Conservation (phyloP, 2,329 filamentous ascomycete genomes). For the Aspergillus awamori region DNA sequence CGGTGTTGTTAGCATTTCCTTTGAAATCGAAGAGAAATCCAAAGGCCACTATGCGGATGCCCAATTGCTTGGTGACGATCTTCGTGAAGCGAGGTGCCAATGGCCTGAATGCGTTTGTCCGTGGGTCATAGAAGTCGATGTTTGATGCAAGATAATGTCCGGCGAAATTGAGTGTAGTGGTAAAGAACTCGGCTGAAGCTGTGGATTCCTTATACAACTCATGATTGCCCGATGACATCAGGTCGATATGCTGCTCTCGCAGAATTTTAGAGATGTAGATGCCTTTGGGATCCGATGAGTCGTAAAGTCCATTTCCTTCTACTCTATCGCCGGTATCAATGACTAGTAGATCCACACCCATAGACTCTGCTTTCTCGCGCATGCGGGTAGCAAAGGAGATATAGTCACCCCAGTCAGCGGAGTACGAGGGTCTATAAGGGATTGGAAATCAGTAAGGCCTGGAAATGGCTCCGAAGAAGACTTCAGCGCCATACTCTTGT, state of each 20-base stretch:
- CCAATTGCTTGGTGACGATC: constrained; percentile 88
- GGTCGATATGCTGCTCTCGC: constrained; percentile 77
- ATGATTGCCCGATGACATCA: constrained; percentile 89
- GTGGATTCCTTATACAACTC: constrained; percentile 85
- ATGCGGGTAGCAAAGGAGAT: constrained; percentile 88
- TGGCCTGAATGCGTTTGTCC: constrained; percentile 70
- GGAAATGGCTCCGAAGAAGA: neutral
- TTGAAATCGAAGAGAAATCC: constrained; percentile 96
- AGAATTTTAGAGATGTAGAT: constrained; percentile 87
- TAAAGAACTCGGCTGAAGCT: constrained; percentile 74
- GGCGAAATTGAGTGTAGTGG: constrained; percentile 80
- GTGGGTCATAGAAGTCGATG: constrained; percentile 78
- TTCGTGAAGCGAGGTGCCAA: constrained; percentile 82
- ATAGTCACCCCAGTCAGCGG: constrained; percentile 97
- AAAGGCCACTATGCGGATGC: constrained; percentile 81
- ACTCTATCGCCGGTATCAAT: constrained; percentile 92
- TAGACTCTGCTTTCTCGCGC: constrained; percentile 73
- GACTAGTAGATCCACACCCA: constrained; percentile 84
- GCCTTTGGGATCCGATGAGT: constrained; percentile 84
- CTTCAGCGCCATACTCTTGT: constrained; percentile 66
- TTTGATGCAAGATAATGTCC: constrained; percentile 87
- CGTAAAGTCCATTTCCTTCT: constrained; percentile 93
- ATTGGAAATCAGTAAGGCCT: constrained; percentile 22
- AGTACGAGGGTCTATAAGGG: constrained; percentile 73
- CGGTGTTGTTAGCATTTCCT: constrained; percentile 85